Evolutionary conservation across 345 rosid genomes (phyloP).

Genomic region (Brassica rapa): DNA sequence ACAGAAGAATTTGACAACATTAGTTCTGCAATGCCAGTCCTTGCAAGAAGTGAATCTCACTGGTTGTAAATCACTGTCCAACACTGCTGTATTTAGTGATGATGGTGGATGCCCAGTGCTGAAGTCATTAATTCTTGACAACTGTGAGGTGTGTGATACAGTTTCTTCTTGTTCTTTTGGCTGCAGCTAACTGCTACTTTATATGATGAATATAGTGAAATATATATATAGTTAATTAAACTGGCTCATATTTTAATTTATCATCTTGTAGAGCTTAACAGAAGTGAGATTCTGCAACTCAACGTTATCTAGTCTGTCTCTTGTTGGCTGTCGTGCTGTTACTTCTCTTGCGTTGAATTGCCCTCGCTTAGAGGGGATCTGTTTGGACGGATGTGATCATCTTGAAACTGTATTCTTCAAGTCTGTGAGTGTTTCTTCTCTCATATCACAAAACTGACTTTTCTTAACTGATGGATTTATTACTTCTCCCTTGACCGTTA

Average conservation of each 20-base stretch:
- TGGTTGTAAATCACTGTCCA: conserved; percentile 88
- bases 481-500: not conserved
- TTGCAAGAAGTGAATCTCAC: conserved; percentile 96
- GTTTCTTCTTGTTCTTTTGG: not conserved
- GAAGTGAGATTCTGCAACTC: conserved; percentile 69
- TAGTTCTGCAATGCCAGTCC: conserved; percentile 71
- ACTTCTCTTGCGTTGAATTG: conserved; percentile 75
- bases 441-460: not conserved
- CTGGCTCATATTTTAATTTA: not conserved
- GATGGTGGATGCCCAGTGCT: conserved; percentile 95
- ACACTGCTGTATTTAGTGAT: conserved; percentile 52
- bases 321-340: conserved; percentile 86
- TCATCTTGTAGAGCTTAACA: conserved; percentile 65
- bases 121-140: conserved; percentile 86
- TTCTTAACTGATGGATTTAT: not conserved
- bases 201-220: not conserved
- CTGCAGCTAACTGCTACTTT: not conserved
- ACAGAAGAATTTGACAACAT: conserved; percentile 80
- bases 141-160: conserved; percentile 80
- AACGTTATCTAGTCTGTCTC: conserved; percentile 81
- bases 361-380: conserved; percentile 78
- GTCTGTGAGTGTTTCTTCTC: conserved; percentile 63
- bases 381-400: conserved; percentile 96
- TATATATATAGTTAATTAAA: too few species aligned
- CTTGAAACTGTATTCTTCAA: conserved; percentile 81